phyloP scores from a whole-genome alignment of 1,284 basidiomycete genomes.

The Gomphus bonarii region DNA sequence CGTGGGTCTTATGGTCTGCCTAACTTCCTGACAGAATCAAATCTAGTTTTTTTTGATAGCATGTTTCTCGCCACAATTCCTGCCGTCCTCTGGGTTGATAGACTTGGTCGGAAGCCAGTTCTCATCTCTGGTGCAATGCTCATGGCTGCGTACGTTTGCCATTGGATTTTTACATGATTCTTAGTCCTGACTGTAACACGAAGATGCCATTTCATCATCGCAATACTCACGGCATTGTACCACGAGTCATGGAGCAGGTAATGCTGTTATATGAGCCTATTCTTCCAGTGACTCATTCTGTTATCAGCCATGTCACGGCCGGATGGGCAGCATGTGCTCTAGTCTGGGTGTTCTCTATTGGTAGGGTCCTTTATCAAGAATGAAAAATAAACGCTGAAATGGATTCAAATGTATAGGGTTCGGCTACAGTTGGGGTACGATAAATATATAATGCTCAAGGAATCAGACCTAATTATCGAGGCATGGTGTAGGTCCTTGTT shows the following conservation, averaged over 20 bases:
- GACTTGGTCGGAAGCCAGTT: conserved; percentile 59
- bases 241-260: conserved; percentile 39
- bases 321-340: conserved; percentile 58
- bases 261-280: conserved; percentile 15
- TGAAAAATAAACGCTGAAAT: background rate
- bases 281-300: background rate
- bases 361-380: conserved; percentile 19
- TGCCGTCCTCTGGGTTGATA: conserved; percentile 63
- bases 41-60: conserved; percentile 23
- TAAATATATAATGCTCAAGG: background rate
- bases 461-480: background rate
- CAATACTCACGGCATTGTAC: conserved; percentile 46
- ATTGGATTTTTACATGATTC: background rate
- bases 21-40: background rate
- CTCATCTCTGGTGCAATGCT: conserved; percentile 60
- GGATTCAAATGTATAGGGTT: conserved; percentile 27
- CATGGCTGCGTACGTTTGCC: conserved; percentile 43
- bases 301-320: conserved; percentile 29
- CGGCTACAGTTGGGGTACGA: conserved; percentile 55
- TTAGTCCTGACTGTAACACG: background rate
- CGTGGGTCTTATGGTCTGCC: conserved; percentile 31
- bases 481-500: conserved; percentile 36
- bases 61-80: conserved; percentile 71
- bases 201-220: conserved; percentile 58
- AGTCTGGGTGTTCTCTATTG: conserved; percentile 61